A percentile compares a stretch with the other conserved stretches of the same genome.
Evolutionary conservation across 345 rosid genomes (phyloP).

Genomic region (Raphanus sativus): DNA sequence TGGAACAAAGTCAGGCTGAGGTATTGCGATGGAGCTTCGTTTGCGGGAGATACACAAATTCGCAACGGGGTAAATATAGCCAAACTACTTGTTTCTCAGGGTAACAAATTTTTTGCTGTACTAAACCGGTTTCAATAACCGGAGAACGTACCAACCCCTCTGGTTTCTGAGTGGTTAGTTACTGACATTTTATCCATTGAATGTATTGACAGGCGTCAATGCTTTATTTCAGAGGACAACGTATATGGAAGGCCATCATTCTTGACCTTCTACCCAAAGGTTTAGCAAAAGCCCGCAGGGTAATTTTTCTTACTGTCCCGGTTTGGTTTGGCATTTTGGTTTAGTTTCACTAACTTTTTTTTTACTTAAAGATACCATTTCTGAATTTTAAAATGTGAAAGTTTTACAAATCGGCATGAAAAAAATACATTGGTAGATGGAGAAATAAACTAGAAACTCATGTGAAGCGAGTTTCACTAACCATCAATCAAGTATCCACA

Average conservation of each 20-base stretch:
- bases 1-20: conserved; percentile 95
- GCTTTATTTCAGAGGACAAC: conserved; percentile 91
- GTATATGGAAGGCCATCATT: conserved; percentile 82
- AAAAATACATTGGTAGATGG: too few relatives aligned
- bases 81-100: neutral
- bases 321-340: conserved; percentile 12
- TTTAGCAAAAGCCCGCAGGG: conserved; percentile 65
- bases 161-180: neutral
- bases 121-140: conserved; percentile 18
- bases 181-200: conserved; percentile 12
- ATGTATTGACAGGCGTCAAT: conserved; percentile 60
- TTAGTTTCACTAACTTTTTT: conserved; percentile 9
- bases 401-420: too few relatives aligned
- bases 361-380: too few relatives aligned
- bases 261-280: conserved; percentile 86
- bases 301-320: conserved; percentile 22
- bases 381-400: too few relatives aligned
- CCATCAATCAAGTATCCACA: neutral
- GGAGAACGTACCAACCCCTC: neutral
- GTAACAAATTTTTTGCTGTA: neutral
- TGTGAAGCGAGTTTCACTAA: neutral
- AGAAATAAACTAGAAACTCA: too few relatives aligned
- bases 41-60: conserved; percentile 65
- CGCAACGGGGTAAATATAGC: conserved; percentile 60
- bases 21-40: conserved; percentile 97